Evolutionary conservation across 768 basidiomycete genomes (phyloP).

Genomic region (Agaricus sinodeliciosus): DNA sequence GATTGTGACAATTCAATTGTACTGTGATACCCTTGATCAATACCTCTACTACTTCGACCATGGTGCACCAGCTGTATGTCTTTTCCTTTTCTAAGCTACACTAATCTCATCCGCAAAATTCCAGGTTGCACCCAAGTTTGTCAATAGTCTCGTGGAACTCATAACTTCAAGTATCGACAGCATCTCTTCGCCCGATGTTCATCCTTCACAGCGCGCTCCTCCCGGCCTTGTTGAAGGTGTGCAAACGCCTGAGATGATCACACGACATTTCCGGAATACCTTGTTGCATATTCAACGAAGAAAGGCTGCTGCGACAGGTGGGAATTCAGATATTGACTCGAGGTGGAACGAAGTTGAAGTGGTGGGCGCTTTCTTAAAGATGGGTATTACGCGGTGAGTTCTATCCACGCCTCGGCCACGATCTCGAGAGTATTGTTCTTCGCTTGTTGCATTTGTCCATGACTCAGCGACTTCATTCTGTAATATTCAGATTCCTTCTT

Average conservation of each 20-base stretch:
- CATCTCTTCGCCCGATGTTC: constrained; percentile 81
- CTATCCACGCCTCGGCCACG: not conserved
- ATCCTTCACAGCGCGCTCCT: constrained; percentile 81
- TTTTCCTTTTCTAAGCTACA: not conserved
- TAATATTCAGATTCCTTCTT: not conserved
- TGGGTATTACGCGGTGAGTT: constrained; percentile 62
- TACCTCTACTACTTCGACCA: constrained; percentile 96
- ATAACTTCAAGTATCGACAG: constrained; percentile 93
- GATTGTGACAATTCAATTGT: constrained; percentile 92
- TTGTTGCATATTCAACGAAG: constrained; percentile 73
- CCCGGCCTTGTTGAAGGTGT: constrained; percentile 90
- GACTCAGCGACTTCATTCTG: not conserved
- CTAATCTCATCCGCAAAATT: not conserved
- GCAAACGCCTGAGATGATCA: constrained; percentile 90
- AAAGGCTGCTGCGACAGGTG: constrained; percentile 49
- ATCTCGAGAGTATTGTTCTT: no score
- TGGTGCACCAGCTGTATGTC: constrained; percentile 80
- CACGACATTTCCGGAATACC: constrained; percentile 89
- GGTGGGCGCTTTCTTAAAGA: constrained; percentile 82
- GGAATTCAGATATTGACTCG: constrained; percentile 30
- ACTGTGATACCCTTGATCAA: constrained; percentile 92
- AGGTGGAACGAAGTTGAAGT: constrained; percentile 88
- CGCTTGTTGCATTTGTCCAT: not conserved
- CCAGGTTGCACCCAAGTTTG: constrained; percentile 90
- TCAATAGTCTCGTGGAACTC: constrained; percentile 93